Percentiles rank a stretch among this genome's conserved stretches.
phyloP scores from a whole-genome alignment of 768 basidiomycete species.

The Termitomyces sp. region DNA sequence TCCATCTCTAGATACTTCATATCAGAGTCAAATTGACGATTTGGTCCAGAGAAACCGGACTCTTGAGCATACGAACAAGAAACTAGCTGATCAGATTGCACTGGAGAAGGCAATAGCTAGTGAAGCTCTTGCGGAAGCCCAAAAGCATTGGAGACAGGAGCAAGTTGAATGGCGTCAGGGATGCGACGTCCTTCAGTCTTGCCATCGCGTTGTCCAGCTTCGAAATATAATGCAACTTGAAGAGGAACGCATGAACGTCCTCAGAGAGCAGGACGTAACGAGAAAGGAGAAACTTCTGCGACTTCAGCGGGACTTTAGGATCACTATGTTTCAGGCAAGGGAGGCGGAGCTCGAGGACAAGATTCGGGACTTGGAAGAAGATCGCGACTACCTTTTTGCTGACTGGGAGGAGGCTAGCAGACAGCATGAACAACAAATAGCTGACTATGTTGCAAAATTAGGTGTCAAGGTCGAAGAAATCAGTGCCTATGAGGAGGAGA shows the following conservation, averaged over 20 bases:
- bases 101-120: conserved; percentile 41
- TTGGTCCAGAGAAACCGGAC: conserved; percentile 67
- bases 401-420: conserved; percentile 26
- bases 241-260: conserved; percentile 44
- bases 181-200: conserved; percentile 59
- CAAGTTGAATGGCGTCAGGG: conserved; percentile 58
- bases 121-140: conserved; percentile 38
- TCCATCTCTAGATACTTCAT: conserved; percentile 54
- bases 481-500: conserved; percentile 37
- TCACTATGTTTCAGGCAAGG: conserved; percentile 63
- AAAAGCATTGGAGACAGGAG: conserved; percentile 50
- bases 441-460: conserved; percentile 32
- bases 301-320: conserved; percentile 62
- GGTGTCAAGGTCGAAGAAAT: conserved; percentile 39
- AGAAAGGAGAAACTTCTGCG: conserved; percentile 57
- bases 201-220: conserved; percentile 64
- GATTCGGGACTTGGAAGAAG: conserved; percentile 50
- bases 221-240: conserved; percentile 52
- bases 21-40: conserved; percentile 69
- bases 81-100: conserved; percentile 46
- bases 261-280: conserved; percentile 51
- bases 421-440: conserved; percentile 27
- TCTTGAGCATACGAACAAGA: conserved; percentile 58
- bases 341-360: conserved; percentile 59
- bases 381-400: conserved; percentile 28